A percentile compares a stretch with the other conserved stretches of the same genome.
These are phyloP conservation scores for Trapa incisa DNA, from an alignment of 345 rosid genomes.

Conservation along the genomic window DNA sequence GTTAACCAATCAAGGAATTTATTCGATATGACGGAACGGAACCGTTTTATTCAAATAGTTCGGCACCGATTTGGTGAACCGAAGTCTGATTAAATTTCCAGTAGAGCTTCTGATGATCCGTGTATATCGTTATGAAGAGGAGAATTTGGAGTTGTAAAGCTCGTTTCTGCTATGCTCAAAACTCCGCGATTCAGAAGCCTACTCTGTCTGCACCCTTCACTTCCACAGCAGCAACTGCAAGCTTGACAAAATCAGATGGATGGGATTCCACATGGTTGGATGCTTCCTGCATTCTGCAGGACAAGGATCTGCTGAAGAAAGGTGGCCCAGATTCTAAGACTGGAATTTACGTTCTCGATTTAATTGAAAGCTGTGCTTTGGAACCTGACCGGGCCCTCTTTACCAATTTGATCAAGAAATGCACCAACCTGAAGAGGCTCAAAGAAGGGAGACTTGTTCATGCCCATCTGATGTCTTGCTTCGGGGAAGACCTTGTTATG, in stretches of 20 bases:
- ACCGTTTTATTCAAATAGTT: no score
- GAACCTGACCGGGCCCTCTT: slow-evolving; percentile 23
- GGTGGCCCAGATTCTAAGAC: slow-evolving; percentile 17
- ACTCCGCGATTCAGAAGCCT: neutral
- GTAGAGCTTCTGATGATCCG: slow-evolving; percentile 1
- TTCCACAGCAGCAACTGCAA: slow-evolving; percentile 2
- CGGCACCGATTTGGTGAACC: no score
- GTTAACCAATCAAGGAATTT: no score
- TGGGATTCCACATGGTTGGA: neutral
- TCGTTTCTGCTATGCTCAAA: neutral
- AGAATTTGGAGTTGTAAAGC: slow-evolving; percentile 1
- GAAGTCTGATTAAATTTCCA: neutral
- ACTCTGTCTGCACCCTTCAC: neutral
- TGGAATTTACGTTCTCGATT: slow-evolving; percentile 30
- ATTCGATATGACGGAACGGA: no score
- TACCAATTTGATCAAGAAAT: slow-evolving; percentile 29
- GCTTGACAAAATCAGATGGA: slow-evolving; percentile 9
- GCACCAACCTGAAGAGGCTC: slow-evolving; percentile 23
- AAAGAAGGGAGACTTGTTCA: slow-evolving; percentile 31
- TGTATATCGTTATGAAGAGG: neutral
- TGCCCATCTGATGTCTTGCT: slow-evolving; percentile 26
- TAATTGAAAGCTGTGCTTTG: slow-evolving; percentile 17
- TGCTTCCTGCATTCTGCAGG: slow-evolving; percentile 8
- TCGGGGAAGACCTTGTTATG: slow-evolving; percentile 24
- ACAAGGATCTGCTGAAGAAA: slow-evolving; percentile 18